Percentiles rank a stretch among this genome's conserved stretches.
Conservation (phyloP, 2,329 filamentous ascomycete genomes). For the Neurospora crassa region DNA sequence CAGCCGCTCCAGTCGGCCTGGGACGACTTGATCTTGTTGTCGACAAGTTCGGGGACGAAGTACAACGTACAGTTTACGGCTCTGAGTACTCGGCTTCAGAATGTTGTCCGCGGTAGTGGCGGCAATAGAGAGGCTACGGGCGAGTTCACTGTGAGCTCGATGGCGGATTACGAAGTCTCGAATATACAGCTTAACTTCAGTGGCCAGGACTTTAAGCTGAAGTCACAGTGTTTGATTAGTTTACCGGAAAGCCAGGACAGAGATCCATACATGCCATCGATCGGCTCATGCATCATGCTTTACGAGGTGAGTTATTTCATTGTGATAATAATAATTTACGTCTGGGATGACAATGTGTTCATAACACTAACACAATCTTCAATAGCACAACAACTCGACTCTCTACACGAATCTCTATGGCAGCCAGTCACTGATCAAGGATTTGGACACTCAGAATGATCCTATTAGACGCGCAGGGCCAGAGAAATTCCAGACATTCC, state of each 20-base stretch:
- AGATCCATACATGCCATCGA: slow-evolving; percentile 18
- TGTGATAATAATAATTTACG: neutral
- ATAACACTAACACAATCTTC: slow-evolving; percentile 2
- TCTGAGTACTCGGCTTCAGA: slow-evolving; percentile 32
- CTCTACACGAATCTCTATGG: slow-evolving; percentile 22
- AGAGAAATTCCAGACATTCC: slow-evolving; percentile 37
- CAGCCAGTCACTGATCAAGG: slow-evolving; percentile 28
- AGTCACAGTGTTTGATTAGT: slow-evolving; percentile 34
- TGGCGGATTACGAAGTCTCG: slow-evolving; percentile 24
- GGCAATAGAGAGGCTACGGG: neutral
- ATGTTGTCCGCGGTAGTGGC: slow-evolving; percentile 19
- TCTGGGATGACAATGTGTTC: neutral
- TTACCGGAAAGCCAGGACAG: slow-evolving; percentile 24
- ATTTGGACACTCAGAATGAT: slow-evolving; percentile 25
- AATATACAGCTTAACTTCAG: slow-evolving; percentile 27
- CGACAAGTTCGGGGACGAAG: slow-evolving; percentile 24
- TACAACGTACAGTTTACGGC: slow-evolving; percentile 35
- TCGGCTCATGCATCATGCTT: slow-evolving; percentile 40
- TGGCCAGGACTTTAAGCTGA: slow-evolving; percentile 30
- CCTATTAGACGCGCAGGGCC: slow-evolving; percentile 34
- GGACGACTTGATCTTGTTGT: slow-evolving; percentile 36
- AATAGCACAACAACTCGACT: slow-evolving; percentile 36
- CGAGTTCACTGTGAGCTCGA: slow-evolving; percentile 9
- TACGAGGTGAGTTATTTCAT: slow-evolving; percentile 36
- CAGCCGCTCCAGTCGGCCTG: slow-evolving; percentile 40